Conservation (phyloP, 805 yeast genomes). For the Starmerella lactis-condensi region DNA sequence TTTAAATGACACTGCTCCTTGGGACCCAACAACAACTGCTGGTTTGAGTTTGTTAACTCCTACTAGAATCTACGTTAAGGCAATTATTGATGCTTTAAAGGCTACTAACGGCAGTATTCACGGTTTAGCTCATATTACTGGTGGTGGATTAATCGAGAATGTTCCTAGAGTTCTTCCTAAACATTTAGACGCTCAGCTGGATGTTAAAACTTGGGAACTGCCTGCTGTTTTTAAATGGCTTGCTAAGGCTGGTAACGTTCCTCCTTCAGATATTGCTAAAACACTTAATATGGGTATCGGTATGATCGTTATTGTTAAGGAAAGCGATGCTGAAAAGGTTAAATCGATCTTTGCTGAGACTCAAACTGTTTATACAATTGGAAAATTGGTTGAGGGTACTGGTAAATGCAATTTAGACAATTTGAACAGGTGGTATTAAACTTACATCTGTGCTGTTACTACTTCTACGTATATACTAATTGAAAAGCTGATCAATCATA, state of each 20-base stretch:
- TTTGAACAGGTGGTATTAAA: constrained; percentile 22
- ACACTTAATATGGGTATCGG: constrained; percentile 95
- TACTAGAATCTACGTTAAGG: constrained; percentile 87
- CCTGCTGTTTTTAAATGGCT: constrained; percentile 89
- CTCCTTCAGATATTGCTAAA: constrained; percentile 63
- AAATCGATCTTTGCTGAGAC: constrained; percentile 41
- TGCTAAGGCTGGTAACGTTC: constrained; percentile 79
- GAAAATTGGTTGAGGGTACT: constrained; percentile 34
- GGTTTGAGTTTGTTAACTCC: constrained; percentile 81
- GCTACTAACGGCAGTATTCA: constrained; percentile 38
- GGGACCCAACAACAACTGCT: constrained; percentile 50
- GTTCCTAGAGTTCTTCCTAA: constrained; percentile 86
- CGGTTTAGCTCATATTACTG: constrained; percentile 94
- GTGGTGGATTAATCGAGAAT: constrained; percentile 94
- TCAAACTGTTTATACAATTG: constrained; percentile 58
- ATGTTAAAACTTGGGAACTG: constrained; percentile 62
- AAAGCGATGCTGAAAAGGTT: constrained; percentile 42
- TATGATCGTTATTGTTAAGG: constrained; percentile 73
- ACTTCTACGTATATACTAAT: neutral
- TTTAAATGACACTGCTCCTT: constrained; percentile 68
- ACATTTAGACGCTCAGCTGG: constrained; percentile 60
- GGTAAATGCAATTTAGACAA: constrained; percentile 24
- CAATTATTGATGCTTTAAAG: constrained; percentile 50
- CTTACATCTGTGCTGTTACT: too few relatives aligned
- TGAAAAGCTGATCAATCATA: too few relatives aligned